These are phyloP conservation scores for Fusarium buxicola DNA, from an alignment of 2,329 filamentous ascomycete genomes.

Conservation along the genomic window DNA sequence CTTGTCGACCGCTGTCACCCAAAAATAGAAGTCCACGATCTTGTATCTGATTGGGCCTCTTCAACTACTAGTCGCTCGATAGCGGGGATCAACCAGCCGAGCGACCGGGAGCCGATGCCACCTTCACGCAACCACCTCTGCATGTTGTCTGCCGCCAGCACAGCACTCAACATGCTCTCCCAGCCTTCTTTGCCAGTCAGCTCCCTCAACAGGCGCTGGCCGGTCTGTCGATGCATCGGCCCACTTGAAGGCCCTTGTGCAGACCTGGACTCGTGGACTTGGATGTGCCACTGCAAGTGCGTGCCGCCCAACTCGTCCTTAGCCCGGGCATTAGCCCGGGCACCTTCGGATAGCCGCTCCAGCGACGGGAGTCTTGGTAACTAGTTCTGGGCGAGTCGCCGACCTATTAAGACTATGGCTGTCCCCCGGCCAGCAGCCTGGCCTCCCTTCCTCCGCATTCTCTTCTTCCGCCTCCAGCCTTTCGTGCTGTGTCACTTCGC, in stretches of 20 bases:
- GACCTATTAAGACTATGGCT: conserved; percentile 46
- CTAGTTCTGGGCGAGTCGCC: conserved; percentile 34
- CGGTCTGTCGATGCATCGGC: conserved; percentile 40
- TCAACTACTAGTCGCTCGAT: conserved; percentile 34
- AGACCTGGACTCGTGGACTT: conserved; percentile 30
- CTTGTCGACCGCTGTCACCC: conserved; percentile 44
- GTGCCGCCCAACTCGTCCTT: conserved; percentile 36
- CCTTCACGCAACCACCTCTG: conserved; percentile 36
- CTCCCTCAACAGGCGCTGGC: conserved; percentile 34
- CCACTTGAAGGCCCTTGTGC: conserved; percentile 30
- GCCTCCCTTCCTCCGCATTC: conserved; percentile 48
- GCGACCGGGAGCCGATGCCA: conserved; percentile 39
- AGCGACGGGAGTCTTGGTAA: conserved; percentile 20
- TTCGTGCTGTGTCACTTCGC: conserved; percentile 44
- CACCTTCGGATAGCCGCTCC: conserved; percentile 45
- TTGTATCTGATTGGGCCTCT: conserved; percentile 49
- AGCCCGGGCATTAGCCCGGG: no score
- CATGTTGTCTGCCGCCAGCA: conserved; percentile 37
- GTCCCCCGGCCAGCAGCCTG: conserved; percentile 46
- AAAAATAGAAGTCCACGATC: conserved; percentile 51
- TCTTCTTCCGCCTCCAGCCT: conserved; percentile 50
- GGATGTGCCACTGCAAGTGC: conserved; percentile 43
- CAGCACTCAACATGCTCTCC: conserved; percentile 34
- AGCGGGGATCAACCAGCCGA: conserved; percentile 37
- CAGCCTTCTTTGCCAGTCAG: conserved; percentile 42